Evolutionary conservation across 805 yeast species (phyloP), one percentile per base, ranked within the genome.

Genomic region (Nakazawaea pomicola): DNA sequence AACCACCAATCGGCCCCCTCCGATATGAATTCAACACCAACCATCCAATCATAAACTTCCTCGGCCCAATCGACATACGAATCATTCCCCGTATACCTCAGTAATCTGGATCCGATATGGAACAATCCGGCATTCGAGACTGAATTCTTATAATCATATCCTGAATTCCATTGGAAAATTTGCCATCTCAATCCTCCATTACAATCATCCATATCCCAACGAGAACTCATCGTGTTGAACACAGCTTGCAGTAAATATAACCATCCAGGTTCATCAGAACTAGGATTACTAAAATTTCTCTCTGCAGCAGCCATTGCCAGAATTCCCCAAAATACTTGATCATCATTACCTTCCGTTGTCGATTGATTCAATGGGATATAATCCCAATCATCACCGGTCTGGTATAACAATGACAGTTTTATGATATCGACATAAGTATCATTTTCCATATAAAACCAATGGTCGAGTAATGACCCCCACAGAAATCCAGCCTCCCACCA

Each of bases 401-500:
- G 96, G 53, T 71, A 74, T 42, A 72, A 58, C 50, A 87, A 54
- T 12, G 93, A 88, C 10, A 70, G 65, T 52, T 73, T 73, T 44
- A 88, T 66, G 14, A 74, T 42, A 2, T 67, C 65, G 41, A 74
- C 78, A 52, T 71, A 83, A 1, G 89, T 74, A 47, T 71, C 72
- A 61, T 90, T 81, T 36, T 78, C 68, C 60, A 91, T 83, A 52
- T 77, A 74, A 51, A 64, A 78, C 68, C 85, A 74, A 55, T 80
- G 84, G 59, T 88, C 95, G 29, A 91, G 56, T 65, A 85, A 58
- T 25, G 75, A 67, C 8, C 82, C 83, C 67, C 72, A 71, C 1
- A 83, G 88, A 43, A 85, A 93, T 50, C 95, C 95, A 23, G 93
- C 89, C 62, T 83, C 85, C 95, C 95, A 85, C 95, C 95, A 85